Percentiles rank a stretch among this genome's conserved stretches.
Conservation (phyloP, 257 asterid genomes). For the Coffea canephora region DNA sequence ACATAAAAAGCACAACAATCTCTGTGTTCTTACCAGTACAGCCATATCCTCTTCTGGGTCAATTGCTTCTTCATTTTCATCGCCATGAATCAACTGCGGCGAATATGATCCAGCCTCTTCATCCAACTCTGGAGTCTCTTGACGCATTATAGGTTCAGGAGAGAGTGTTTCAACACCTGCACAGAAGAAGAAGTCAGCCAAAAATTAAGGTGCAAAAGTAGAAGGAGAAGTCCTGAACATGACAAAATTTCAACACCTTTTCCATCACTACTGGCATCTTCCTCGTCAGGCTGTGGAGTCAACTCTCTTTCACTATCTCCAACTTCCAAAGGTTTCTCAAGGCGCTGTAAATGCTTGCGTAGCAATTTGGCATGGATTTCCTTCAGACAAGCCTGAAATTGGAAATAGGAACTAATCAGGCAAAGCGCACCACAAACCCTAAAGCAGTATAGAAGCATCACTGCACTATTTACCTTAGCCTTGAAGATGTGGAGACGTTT, state of each 20-base stretch:
- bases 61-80: slow-evolving; percentile 64
- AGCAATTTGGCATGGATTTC: slow-evolving; percentile 87
- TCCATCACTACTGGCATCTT: slow-evolving; percentile 40
- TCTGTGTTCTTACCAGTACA: too few species aligned
- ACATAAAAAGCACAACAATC: too few species aligned
- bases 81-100: slow-evolving; percentile 68
- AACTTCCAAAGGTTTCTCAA: slow-evolving; percentile 52
- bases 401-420: neutral
- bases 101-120: slow-evolving; percentile 76
- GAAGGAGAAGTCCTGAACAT: slow-evolving; percentile 8
- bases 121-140: slow-evolving; percentile 49
- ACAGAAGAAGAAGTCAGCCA: slow-evolving; percentile 13
- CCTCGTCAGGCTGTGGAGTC: slow-evolving; percentile 36
- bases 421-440: neutral
- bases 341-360: slow-evolving; percentile 67
- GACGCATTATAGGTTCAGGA: slow-evolving; percentile 49
- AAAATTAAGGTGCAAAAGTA: too few species aligned
- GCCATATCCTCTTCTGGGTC: too few species aligned
- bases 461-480: slow-evolving; percentile 58
- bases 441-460: too few species aligned
- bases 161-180: slow-evolving; percentile 38
- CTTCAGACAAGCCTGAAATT: slow-evolving; percentile 73
- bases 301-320: slow-evolving; percentile 31
- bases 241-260: slow-evolving; percentile 30
- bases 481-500: slow-evolving; percentile 85